Percentiles rank a stretch among this genome's conserved stretches.
Evolutionary conservation across 2,329 filamentous ascomycete species (phyloP).

Genomic region (Diaporthe caulivora): DNA sequence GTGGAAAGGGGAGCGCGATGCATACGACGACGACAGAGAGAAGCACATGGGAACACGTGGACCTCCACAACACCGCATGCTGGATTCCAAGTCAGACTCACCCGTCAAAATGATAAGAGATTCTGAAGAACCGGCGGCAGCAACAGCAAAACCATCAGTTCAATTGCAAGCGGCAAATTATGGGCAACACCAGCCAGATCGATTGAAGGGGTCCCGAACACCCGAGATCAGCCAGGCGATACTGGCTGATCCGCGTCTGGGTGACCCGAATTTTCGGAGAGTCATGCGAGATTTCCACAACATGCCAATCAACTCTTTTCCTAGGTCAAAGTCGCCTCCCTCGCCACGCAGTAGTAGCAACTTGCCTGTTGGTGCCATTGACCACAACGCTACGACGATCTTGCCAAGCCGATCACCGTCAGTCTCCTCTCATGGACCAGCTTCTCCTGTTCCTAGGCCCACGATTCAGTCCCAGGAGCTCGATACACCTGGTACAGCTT

Average conservation of each 20-base stretch:
- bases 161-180: not conserved
- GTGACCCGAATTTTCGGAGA: not conserved
- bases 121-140: not conserved
- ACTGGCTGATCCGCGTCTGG: not conserved
- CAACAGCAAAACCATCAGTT: not conserved
- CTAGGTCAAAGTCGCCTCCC: not conserved
- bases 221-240: not conserved
- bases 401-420: not conserved
- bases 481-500: not conserved
- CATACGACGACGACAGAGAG: constrained; percentile 17
- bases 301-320: not conserved
- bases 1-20: constrained; percentile 24
- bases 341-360: not conserved
- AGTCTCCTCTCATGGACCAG: not conserved
- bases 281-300: not conserved
- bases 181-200: not conserved
- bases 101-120: not conserved
- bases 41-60: not conserved
- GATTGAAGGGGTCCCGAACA: not conserved
- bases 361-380: not conserved
- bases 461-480: not conserved
- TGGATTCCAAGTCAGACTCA: not conserved
- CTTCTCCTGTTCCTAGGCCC: not conserved
- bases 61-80: not conserved
- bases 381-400: not conserved